Evolutionary conservation across 345 rosid genomes (phyloP).

Genomic region (Citrus trifoliata): DNA sequence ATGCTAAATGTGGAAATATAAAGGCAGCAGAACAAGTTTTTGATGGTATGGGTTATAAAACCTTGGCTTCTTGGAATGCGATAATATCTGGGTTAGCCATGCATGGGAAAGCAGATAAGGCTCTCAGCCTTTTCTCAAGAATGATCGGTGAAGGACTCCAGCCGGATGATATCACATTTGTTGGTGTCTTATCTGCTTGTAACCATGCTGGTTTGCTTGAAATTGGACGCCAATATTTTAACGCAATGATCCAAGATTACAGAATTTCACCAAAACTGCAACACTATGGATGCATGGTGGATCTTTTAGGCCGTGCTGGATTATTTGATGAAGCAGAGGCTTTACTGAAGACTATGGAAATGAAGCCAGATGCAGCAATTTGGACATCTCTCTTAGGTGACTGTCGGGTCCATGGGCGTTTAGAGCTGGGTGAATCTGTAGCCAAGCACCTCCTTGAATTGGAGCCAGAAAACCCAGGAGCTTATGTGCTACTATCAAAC

Average conservation of each 20-base stretch:
- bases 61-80: slow-evolving; percentile 59
- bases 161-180: slow-evolving; percentile 71
- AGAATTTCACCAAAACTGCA: slow-evolving; percentile 54
- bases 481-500: slow-evolving; percentile 70
- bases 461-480: slow-evolving; percentile 59
- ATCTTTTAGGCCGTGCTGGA: slow-evolving; percentile 71
- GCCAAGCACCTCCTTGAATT: slow-evolving; percentile 48
- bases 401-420: slow-evolving; percentile 48
- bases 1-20: slow-evolving; percentile 60
- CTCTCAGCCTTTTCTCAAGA: slow-evolving; percentile 44
- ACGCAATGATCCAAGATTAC: slow-evolving; percentile 50
- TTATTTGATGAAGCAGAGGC: slow-evolving; percentile 59
- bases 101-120: slow-evolving; percentile 52
- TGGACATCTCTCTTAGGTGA: slow-evolving; percentile 81
- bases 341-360: slow-evolving; percentile 44
- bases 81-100: slow-evolving; percentile 70
- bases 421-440: slow-evolving; percentile 52
- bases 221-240: slow-evolving; percentile 50
- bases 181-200: slow-evolving; percentile 72
- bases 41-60: slow-evolving; percentile 31
- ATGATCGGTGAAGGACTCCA: slow-evolving; percentile 44
- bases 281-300: slow-evolving; percentile 73
- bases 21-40: slow-evolving; percentile 48
- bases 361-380: slow-evolving; percentile 65
- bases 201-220: slow-evolving; percentile 63